Base-by-base conservation (phyloP, 139 green algal species). In the Raphidocelis subcapitata region DNA sequence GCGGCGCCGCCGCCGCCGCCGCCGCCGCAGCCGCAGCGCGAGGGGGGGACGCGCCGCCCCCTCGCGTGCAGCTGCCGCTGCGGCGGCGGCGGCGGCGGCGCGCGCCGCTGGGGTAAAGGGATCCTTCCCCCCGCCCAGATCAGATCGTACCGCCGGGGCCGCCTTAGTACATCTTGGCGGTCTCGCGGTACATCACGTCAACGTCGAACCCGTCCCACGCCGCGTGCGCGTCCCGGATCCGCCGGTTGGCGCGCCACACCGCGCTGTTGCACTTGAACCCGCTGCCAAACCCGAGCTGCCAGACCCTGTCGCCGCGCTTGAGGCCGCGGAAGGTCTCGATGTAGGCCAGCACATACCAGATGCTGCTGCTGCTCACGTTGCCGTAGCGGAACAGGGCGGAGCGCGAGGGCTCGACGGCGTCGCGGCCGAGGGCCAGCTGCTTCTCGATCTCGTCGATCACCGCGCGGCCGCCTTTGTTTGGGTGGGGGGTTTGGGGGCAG, bases 401-500 rank as follows among this genome's bases (percentile, higher is more conserved):
- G 32, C 90, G 88, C 16, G 78, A 92, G 41, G 94, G 93, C 75
- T 92, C 87, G 44, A 92, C 85, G 31, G 90, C 70, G 14, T 62
- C 47, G 16, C 47, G 33, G 14, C 67, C 69, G 8, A 91, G 79
- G 31, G 73, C 62, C 69, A 99, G 85, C 86, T 99, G 96, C 83
- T 94, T 93, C 83, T 98, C 93, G 73, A 99, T 96, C 77, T 96
- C 94, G 62, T 98, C 94, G 49, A 98, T 93, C 24, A 98, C 93
- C 16, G 85, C 93, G 12, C 92, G 83, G 8, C 94, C 94, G 24
- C 88, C 82, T 66, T 59, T 8, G n/a, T n/a, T n/a, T n/a, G n/a
- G n/a, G n/a, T n/a, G n/a, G n/a, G n/a, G n/a, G n/a, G n/a, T n/a
- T n/a, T n/a, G n/a, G n/a, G n/a, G n/a, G n/a, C n/a, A n/a, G n/a